phyloP scores from a whole-genome alignment of 1,284 basidiomycete species.

The Puccinia coronata region DNA sequence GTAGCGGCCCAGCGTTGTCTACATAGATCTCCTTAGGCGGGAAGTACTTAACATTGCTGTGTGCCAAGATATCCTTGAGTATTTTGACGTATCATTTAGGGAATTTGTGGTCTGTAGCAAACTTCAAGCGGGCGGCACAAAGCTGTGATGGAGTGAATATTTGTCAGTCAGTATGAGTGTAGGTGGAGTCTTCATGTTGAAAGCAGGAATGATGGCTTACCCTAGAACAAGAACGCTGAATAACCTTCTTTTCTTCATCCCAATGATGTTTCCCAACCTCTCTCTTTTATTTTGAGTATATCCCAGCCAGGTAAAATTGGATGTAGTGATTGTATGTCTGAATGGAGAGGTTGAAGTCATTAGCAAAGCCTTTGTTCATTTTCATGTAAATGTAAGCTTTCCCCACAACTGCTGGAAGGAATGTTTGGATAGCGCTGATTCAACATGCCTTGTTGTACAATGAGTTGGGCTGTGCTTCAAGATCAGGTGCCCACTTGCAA shows the following conservation, averaged over 20 bases:
- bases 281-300: not conserved
- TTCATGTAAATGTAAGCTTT: slow-evolving; percentile 28
- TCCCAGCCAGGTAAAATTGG: not conserved
- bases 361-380: not conserved
- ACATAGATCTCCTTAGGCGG: not conserved
- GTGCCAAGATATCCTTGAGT: not conserved
- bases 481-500: not conserved
- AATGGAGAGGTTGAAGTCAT: too few species aligned
- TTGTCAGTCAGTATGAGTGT: too few species aligned
- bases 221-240: not conserved
- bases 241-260: not conserved
- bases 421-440: not conserved
- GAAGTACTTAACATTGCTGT: slow-evolving; percentile 11
- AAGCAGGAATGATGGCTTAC: slow-evolving; percentile 13
- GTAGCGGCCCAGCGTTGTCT: too few species aligned
- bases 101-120: slow-evolving; percentile 22
- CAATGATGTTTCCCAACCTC: slow-evolving; percentile 3
- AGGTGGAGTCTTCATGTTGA: too few species aligned
- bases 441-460: slow-evolving; percentile 15
- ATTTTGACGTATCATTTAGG: not conserved
- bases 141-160: not conserved
- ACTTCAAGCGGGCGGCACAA: not conserved
- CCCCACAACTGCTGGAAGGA: not conserved
- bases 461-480: not conserved
- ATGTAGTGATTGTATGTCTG: slow-evolving; percentile 26